Evolutionary conservation across 2,329 filamentous ascomycete species (phyloP).

Genomic region (Fusarium hainanense): DNA sequence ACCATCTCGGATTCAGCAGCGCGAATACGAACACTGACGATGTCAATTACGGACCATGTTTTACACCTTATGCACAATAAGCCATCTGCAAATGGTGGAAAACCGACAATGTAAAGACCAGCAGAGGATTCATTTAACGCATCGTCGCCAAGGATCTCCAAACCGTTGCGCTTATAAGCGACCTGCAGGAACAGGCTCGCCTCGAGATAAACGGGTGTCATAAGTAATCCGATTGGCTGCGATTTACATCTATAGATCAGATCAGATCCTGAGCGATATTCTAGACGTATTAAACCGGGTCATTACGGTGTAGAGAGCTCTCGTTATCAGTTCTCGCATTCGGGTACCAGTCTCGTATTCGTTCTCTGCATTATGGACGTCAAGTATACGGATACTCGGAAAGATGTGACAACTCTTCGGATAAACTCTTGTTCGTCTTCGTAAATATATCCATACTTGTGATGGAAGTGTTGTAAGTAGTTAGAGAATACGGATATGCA

Average conservation of each 20-base stretch:
- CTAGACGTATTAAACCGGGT: background rate
- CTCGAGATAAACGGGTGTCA: background rate
- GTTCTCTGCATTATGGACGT: background rate
- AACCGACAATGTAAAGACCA: background rate
- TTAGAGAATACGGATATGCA: slow-evolving; percentile 1
- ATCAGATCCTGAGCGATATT: slow-evolving; percentile 10
- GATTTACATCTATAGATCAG: background rate
- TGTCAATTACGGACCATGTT: background rate
- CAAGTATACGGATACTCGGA: background rate
- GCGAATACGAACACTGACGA: background rate
- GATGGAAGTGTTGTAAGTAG: background rate
- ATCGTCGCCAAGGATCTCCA: background rate
- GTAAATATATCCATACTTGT: background rate
- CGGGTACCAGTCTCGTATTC: slow-evolving; percentile 32
- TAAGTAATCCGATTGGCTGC: background rate
- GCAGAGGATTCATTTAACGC: background rate
- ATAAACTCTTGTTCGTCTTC: slow-evolving; percentile 32
- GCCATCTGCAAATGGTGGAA: background rate
- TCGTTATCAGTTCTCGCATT: slow-evolving; percentile 21
- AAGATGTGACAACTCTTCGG: background rate
- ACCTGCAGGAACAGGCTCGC: slow-evolving; percentile 5
- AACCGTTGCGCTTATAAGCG: background rate
- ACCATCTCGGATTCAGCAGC: background rate
- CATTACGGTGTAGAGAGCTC: background rate
- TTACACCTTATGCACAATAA: background rate